Evolutionary conservation across 768 basidiomycete species (phyloP), one percentile per base, ranked within the genome.

Genomic region (Lactarius trivialis): DNA sequence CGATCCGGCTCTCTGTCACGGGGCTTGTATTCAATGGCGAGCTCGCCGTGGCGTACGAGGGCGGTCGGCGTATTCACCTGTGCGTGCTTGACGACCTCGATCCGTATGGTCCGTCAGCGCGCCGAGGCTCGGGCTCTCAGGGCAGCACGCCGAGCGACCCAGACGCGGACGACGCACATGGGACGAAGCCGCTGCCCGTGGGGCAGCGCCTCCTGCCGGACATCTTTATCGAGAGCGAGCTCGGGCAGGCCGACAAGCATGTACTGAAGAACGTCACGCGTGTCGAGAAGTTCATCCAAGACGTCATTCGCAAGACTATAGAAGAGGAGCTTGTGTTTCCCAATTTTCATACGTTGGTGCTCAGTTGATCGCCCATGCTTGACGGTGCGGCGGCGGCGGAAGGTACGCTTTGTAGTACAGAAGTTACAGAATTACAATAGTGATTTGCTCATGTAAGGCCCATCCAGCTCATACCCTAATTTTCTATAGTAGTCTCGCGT

Each of bases 261-360:
- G 91, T 97, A 12, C 71, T 98, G 65, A 91, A 94, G 74, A 98
- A 98, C 67, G 96, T 98, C 28, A 92, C 91, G 4, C 85, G 96
- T 60, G 90, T 99, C 14, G 96, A 99, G 74, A 80, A 88, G 36
- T 98, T 98, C 73, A 93, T 98, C 55, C 89, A 94, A 72, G 94
- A 98, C 70, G 91, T 96, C 36, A 88, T 98, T 64, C 83, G 96
- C 63, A 98, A 91, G 73, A 95, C 93, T 2, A 76, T 99, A 50
- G 94, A 97, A 72, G 96, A 97, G 70, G 95, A 97, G 74, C 80
- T 98, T 19, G 92, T 97, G 6, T 98, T 94, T 74, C 95, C 95
- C 24, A 97, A 96, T 72, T 98, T 93, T 73, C 92, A 95, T 75
- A 95, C 93, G 0, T 70, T 67, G 30, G 64, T 74, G n/a, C 54